Evolutionary conservation across 495 filamentous ascomycete species (phyloP).

Genomic region (Penicillium canariense): DNA sequence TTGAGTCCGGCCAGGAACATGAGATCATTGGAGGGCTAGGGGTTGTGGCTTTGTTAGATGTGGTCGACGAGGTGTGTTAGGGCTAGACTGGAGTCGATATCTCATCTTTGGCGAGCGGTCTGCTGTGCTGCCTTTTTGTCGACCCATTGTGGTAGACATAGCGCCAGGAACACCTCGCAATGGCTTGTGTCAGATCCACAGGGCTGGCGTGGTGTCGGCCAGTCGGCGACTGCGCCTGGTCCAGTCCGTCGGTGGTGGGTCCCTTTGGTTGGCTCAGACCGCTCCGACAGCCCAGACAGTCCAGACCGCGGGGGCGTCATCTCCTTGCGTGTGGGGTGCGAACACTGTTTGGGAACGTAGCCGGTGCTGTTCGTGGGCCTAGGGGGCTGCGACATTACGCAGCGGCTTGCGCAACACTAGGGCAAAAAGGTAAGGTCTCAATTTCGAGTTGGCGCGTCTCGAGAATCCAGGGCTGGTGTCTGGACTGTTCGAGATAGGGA

Average conservation of each 20-base stretch:
- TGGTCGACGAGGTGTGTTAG: not conserved
- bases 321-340: conserved; percentile 7
- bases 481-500: no score
- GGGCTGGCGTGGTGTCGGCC: not conserved
- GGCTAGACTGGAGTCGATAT: no score
- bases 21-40: not conserved
- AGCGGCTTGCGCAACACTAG: not conserved
- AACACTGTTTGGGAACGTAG: not conserved
- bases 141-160: not conserved
- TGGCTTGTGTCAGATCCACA: not conserved
- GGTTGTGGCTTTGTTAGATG: not conserved
- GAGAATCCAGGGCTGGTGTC: not conserved
- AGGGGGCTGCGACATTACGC: conserved; percentile 4
- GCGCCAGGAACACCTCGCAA: conserved; percentile 1
- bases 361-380: not conserved
- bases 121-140: no score
- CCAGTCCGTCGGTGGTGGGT: not conserved
- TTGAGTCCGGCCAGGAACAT: not conserved
- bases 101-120: no score
- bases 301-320: conserved; percentile 11
- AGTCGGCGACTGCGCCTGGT: not conserved
- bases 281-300: not conserved
- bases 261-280: not conserved
- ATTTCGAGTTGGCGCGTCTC: not conserved
- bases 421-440: no score